Percentiles rank a stretch among this genome's conserved stretches.
phyloP scores from a whole-genome alignment of 2,329 filamentous ascomycete genomes.

The Fusarium concolor region DNA sequence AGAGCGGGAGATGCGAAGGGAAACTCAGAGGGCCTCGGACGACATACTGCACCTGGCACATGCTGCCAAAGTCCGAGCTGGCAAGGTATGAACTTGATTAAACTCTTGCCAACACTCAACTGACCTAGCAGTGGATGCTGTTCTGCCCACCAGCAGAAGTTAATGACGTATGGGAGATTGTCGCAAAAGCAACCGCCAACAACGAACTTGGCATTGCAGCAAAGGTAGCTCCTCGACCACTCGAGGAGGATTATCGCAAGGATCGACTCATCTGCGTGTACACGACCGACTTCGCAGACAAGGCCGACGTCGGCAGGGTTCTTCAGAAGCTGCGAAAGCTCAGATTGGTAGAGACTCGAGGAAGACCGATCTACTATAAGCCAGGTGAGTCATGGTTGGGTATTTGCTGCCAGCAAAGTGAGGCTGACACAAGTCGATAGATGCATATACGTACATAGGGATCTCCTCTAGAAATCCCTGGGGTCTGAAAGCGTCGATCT shows the following conservation, averaged over 20 bases:
- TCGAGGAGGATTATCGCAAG: constrained; percentile 53
- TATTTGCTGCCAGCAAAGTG: neutral
- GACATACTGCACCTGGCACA: constrained; percentile 72
- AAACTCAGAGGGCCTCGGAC: constrained; percentile 60
- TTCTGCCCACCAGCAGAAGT: constrained; percentile 68
- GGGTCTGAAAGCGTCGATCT: constrained; percentile 70
- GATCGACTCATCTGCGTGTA: constrained; percentile 79
- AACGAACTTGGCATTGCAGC: constrained; percentile 78
- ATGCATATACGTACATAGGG: constrained; percentile 75
- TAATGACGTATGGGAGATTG: constrained; percentile 71
- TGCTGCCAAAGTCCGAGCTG: constrained; percentile 67
- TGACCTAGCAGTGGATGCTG: constrained; percentile 75
- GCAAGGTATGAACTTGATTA: constrained; percentile 66
- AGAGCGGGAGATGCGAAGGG: constrained; percentile 61
- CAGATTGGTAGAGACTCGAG: constrained; percentile 64
- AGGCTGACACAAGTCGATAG: constrained; percentile 52
- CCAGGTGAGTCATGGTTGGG: constrained; percentile 62
- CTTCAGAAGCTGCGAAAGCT: constrained; percentile 71
- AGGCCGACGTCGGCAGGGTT: constrained; percentile 75
- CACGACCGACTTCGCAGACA: constrained; percentile 78
- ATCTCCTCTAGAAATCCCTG: constrained; percentile 71
- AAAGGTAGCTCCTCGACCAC: constrained; percentile 73
- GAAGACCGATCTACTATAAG: constrained; percentile 79
- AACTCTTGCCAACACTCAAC: constrained; percentile 27
- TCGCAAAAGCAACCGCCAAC: constrained; percentile 74